phyloP scores from a whole-genome alignment of 441 rosid species.

The Pelargonium myrrhifolium region DNA sequence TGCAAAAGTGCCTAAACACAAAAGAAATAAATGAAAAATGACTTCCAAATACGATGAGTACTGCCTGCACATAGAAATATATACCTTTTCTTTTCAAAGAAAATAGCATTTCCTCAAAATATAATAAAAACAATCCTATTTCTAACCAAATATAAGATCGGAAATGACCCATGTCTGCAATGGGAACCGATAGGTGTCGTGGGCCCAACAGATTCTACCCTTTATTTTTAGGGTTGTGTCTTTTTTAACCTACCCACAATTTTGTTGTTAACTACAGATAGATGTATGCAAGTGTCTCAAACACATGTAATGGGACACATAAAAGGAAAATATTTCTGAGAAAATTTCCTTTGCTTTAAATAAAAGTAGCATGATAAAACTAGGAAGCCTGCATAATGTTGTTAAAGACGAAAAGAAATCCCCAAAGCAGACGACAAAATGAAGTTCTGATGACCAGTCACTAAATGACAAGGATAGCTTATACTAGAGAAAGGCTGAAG shows the following conservation, averaged over 20 bases:
- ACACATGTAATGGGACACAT: too few relatives aligned
- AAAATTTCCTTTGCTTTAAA: background rate
- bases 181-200: too few relatives aligned
- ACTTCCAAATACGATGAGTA: background rate
- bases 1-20: conserved; percentile 79
- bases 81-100: background rate
- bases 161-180: too few relatives aligned
- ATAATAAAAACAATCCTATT: background rate
- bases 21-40: background rate
- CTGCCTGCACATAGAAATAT: background rate
- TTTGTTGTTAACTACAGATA: too few relatives aligned
- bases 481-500: background rate
- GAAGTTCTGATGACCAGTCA: background rate
- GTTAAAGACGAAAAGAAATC: too few relatives aligned
- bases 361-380: background rate
- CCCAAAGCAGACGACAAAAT: too few relatives aligned
- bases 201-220: too few relatives aligned
- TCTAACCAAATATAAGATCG: too few relatives aligned
- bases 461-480: background rate
- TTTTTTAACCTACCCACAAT: too few relatives aligned
- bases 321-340: background rate
- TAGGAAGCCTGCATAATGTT: too few relatives aligned
- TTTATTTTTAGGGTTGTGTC: too few relatives aligned
- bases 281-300: too few relatives aligned
- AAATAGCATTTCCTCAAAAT: background rate